Evolutionary conservation across 75 land plant genomes (phyloP).

Genomic region (Pinus taeda): DNA sequence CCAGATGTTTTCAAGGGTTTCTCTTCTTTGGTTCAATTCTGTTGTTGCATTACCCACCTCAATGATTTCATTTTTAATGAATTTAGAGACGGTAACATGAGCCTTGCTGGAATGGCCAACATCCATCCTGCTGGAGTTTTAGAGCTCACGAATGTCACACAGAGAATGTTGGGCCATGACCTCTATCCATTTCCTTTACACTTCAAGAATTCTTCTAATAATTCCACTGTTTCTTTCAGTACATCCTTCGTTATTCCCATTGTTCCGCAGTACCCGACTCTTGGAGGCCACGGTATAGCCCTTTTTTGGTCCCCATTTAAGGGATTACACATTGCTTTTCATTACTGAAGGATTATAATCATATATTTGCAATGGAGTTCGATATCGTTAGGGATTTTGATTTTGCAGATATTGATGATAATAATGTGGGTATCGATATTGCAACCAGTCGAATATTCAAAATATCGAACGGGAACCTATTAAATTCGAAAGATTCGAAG

Average conservation of each 20-base stretch:
- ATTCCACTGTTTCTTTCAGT: slow-evolving; percentile 38
- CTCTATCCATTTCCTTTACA: slow-evolving; percentile 18
- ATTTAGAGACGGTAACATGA: neutral
- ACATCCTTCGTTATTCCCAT: slow-evolving; percentile 1
- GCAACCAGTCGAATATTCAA: no score
- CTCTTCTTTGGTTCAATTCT: no score
- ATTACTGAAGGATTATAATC: slow-evolving; percentile 10
- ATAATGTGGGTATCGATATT: slow-evolving; percentile 12
- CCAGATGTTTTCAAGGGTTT: no score
- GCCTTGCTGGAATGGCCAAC: neutral
- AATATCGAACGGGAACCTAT: no score
- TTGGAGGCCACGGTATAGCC: slow-evolving; percentile 25
- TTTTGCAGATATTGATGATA: slow-evolving; percentile 40
- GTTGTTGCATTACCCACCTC: no score
- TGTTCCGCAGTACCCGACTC: no score
- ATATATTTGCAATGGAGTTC: no score
- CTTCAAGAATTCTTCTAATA: no score
- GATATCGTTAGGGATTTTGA: slow-evolving; percentile 25
- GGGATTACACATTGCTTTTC: slow-evolving; percentile 17
- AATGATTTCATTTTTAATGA: neutral
- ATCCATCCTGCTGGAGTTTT: slow-evolving; percentile 5
- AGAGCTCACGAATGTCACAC: slow-evolving; percentile 21
- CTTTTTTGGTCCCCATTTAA: slow-evolving; percentile 39
- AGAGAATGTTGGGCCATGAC: slow-evolving; percentile 30
- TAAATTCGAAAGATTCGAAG: no score